Evolutionary conservation across 768 basidiomycete genomes (phyloP), one percentile per base, ranked within the genome.

Genomic region (Cantharellus cinnabarinus): DNA sequence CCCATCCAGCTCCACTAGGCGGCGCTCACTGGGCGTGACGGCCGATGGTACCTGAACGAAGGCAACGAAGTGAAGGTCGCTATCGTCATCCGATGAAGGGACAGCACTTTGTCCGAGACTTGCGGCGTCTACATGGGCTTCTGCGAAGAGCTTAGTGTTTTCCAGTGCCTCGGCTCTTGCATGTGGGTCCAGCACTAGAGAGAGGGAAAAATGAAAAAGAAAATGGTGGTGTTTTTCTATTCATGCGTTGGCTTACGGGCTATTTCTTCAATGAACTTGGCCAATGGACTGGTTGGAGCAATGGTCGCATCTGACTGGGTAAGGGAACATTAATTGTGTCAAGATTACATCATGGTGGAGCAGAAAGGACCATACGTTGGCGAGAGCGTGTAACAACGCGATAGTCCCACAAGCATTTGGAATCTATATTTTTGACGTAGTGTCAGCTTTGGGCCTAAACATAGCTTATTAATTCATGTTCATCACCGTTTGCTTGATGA

Each of bases 341-440:
- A 10, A 42, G 52, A 14, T 4, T n/a, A 14, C 20, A 3, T 5
- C 50, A 65, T 63, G 20, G 20, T 29, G 4, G 60, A 55, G 37
- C 51, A 4, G 69, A 61, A 7, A 64, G 56, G 58, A 62, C 60
- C 78, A 62, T 61, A 89, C 84, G 67, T 97, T 95, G 29, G 80
- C 78, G 50, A 95, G 70, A 5, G 87, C 79, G 64, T 93, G 89
- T 3, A 91, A 74, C 15, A 91, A 74, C 0, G 82, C 89, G 67
- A 93, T 90, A 0, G 89, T 89, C 2, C 89, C 89, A 65, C 89
- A 90, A 0, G 89, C 88, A 64, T 90, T 90, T 3, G 74, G 68
- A 59, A 89, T 89, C 85, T 87, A 60, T 38, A 4, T 7, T 0
- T 10, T 7, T 54, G 10, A 54, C 14, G 10, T 10, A 1, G 7